Base-by-base conservation (phyloP, 2,329 filamentous ascomycete species). In the Stromatinia cepivora region DNA sequence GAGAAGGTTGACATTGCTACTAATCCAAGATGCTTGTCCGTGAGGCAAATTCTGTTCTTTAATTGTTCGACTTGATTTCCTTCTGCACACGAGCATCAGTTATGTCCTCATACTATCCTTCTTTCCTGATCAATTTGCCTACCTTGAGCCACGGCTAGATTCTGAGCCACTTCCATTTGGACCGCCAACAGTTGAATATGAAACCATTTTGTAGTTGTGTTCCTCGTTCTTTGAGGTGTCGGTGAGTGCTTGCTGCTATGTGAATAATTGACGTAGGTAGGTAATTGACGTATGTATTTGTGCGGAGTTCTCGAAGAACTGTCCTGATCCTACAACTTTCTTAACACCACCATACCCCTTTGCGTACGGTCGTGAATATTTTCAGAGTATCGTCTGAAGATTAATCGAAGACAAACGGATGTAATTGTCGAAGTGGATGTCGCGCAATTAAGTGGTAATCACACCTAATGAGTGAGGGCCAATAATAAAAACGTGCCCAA, bases 1-100 rank as follows among this genome's bases (percentile, higher is more conserved):
- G 73, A 98, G 85, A 73, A 99, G 84, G 80, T 99, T 99, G 81
- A 98, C 91, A 74, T 95, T 91, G 79, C 94, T 97, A 82, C 93
- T 97, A 67, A 90, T 80, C 88, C 92, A 97, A 75, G 92, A 91
- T 75, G 95, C 95, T 78, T 94, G 87, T 67, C 95, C 94, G 25
- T 61, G 53, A 71, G 80, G 76, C 81, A 77, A 75, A 56, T 90
- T 90, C 69, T 85, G 86, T 80, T 91, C 88, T 81, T 93, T 93
- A 76, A 90, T 89, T 72, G 85, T 72, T 39, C 75, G 70, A 48
- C 71, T 76, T 11, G 74, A 73, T 31, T 74, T 69, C 25, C 75
- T 73, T 39, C 76, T 78, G 69, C 48, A 42, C 52, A 45, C 67
- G 48, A 64, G 22, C 50, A 58, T 45, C 66, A 58, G 56, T 28